Evolutionary conservation across 2,329 filamentous ascomycete species (phyloP).

Genomic region (Microsporum canis): DNA sequence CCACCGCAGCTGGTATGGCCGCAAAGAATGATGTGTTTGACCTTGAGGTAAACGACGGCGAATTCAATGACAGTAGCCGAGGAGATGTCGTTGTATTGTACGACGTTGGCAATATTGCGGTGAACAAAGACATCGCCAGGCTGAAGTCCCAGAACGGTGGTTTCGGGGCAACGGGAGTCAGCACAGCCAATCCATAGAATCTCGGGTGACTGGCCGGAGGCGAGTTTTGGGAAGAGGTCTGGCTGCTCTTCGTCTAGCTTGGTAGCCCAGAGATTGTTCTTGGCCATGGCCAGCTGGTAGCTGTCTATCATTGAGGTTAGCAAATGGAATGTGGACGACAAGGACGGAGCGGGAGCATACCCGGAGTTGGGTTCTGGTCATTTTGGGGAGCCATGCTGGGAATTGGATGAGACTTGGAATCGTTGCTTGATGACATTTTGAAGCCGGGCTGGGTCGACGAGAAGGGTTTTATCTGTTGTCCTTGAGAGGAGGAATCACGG

Average conservation of each 20-base stretch:
- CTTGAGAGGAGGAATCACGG: neutral
- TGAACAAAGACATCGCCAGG: constrained; percentile 82
- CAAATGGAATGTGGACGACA: neutral
- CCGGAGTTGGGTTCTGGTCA: neutral
- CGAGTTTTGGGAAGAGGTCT: constrained; percentile 57
- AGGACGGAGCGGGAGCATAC: neutral
- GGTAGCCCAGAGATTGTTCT: constrained; percentile 59
- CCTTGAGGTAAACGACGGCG: constrained; percentile 59
- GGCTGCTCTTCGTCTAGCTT: constrained; percentile 56
- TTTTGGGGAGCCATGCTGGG: constrained; percentile 2
- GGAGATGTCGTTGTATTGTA: constrained; percentile 64
- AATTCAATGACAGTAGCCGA: constrained; percentile 67
- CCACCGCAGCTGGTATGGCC: constrained; percentile 53
- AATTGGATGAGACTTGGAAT: neutral
- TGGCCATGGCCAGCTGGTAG: constrained; percentile 52
- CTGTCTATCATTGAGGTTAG: constrained; percentile 38
- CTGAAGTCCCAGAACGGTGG: constrained; percentile 63
- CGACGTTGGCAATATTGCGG: constrained; percentile 80
- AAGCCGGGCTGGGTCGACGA: neutral
- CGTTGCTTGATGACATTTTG: neutral
- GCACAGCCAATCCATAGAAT: constrained; percentile 77
- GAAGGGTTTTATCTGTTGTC: constrained; percentile 1
- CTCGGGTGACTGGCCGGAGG: constrained; percentile 52
- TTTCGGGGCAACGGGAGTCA: constrained; percentile 75
- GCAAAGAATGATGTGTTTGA: constrained; percentile 51